Evolutionary conservation across 139 green algal genomes (phyloP).

Genomic region (Closterium sp.): DNA sequence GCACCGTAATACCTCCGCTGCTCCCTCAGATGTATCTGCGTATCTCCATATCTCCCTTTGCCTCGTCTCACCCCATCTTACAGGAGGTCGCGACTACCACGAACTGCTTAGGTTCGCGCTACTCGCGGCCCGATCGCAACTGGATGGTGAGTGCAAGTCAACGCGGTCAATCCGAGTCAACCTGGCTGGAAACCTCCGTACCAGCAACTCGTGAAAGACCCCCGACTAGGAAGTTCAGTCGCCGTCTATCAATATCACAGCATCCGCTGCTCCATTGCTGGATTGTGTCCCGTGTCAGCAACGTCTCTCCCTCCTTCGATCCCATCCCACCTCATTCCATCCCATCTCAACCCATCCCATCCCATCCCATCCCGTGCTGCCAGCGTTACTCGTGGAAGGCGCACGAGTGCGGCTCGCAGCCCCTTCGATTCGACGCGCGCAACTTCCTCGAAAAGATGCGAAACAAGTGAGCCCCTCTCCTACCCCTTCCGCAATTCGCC

Average conservation of each 20-base stretch:
- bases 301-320: background rate
- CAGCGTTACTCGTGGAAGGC: background rate
- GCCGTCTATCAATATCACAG: no score
- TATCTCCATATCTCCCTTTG: no score
- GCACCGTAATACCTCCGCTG: no score
- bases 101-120: background rate
- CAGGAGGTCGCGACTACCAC: background rate
- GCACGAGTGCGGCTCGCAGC: background rate
- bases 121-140: background rate
- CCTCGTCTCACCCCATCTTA: no score
- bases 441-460: background rate
- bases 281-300: background rate
- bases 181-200: no score
- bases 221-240: no score
- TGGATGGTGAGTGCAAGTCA: background rate
- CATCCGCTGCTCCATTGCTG: background rate
- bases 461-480: background rate
- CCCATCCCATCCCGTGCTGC: background rate
- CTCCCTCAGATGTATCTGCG: no score
- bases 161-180: background rate
- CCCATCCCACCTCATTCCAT: background rate
- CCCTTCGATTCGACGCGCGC: background rate
- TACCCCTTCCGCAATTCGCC: no score
- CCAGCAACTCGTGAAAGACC: no score
- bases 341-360: background rate